A percentile compares a stretch with the other conserved stretches of the same genome.
Evolutionary conservation across 805 yeast species (phyloP).

Genomic region (Ogataea thermomethanolica): DNA sequence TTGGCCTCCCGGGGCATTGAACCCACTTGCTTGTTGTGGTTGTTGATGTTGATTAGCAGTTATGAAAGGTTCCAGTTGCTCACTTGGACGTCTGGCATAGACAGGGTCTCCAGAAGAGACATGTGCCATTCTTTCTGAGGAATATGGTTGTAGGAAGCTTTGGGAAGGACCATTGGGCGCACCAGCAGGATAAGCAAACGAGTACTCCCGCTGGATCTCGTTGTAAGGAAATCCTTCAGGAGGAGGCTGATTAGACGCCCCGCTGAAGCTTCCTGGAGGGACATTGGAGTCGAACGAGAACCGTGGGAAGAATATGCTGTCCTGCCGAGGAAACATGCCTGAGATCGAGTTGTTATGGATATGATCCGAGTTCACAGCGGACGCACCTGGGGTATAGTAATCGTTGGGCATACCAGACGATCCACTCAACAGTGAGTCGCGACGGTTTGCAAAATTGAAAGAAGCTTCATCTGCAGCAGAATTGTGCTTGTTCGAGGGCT

Average conservation of each 20-base stretch:
- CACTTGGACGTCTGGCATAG: slow-evolving; percentile 42
- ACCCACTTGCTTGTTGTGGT: slow-evolving; percentile 6
- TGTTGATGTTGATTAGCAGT: slow-evolving; percentile 24
- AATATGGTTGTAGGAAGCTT: slow-evolving; percentile 25
- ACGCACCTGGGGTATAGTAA: slow-evolving; percentile 8
- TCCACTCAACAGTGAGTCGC: slow-evolving; percentile 26
- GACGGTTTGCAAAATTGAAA: slow-evolving; percentile 25
- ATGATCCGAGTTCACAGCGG: slow-evolving; percentile 9
- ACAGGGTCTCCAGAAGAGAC: slow-evolving; percentile 24
- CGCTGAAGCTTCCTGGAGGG: slow-evolving; percentile 20
- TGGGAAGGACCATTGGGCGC: slow-evolving; percentile 19
- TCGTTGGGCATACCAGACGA: slow-evolving; percentile 16
- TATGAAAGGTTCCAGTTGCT: slow-evolving; percentile 47
- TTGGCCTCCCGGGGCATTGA: slow-evolving; percentile 11
- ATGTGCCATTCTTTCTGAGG: slow-evolving; percentile 25
- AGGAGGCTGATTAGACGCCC: slow-evolving; percentile 12
- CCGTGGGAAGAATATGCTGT: slow-evolving; percentile 29
- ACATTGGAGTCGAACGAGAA: slow-evolving; percentile 27
- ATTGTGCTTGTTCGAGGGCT: slow-evolving; percentile 17
- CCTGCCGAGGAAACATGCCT: slow-evolving; percentile 27
- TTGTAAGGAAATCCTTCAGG: slow-evolving; percentile 24
- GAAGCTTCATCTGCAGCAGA: slow-evolving; percentile 27
- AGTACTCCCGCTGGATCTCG: slow-evolving; percentile 28
- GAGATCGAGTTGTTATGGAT: slow-evolving; percentile 19
- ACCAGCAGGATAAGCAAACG: slow-evolving; percentile 25